These are phyloP conservation scores for Cladophialophora immunda DNA, from an alignment of 2,329 filamentous ascomycete species.

Conservation along the genomic window DNA sequence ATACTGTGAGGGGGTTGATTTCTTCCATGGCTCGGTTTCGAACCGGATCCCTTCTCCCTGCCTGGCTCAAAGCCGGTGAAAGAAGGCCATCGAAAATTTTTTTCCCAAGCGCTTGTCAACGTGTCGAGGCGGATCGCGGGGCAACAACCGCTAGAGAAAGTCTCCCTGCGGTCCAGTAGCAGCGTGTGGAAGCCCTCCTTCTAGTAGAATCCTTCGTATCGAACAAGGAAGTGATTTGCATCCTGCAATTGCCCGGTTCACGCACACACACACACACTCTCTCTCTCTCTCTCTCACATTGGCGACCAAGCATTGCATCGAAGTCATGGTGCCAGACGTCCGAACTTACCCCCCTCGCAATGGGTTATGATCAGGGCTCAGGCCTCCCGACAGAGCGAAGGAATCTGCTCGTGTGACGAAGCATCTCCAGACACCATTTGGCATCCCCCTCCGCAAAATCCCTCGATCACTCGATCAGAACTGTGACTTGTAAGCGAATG, in stretches of 20 bases:
- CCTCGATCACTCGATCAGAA: constrained; percentile 2
- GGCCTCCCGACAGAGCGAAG: background rate
- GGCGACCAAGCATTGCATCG: background rate
- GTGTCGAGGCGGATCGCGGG: background rate
- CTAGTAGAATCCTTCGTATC: constrained; percentile 6
- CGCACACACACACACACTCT: too few relatives aligned
- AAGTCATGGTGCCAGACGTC: background rate
- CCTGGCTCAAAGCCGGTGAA: background rate
- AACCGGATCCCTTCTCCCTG: background rate
- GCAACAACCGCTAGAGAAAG: constrained; percentile 4
- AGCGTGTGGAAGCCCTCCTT: background rate
- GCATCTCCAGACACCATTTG: background rate
- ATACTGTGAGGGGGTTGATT: background rate
- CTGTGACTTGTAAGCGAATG: background rate
- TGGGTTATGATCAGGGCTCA: background rate
- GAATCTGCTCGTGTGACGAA: background rate
- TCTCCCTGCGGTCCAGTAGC: background rate
- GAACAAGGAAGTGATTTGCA: constrained; percentile 2
- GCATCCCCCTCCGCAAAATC: background rate
- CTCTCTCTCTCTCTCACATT: too few relatives aligned
- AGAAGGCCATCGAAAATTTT: background rate
- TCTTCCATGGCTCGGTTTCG: background rate
- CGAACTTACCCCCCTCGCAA: background rate
- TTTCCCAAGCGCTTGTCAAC: background rate
- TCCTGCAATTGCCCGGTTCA: background rate